Base-by-base conservation (phyloP, 2,329 filamentous ascomycete species). In the Fusarium buharicum region DNA sequence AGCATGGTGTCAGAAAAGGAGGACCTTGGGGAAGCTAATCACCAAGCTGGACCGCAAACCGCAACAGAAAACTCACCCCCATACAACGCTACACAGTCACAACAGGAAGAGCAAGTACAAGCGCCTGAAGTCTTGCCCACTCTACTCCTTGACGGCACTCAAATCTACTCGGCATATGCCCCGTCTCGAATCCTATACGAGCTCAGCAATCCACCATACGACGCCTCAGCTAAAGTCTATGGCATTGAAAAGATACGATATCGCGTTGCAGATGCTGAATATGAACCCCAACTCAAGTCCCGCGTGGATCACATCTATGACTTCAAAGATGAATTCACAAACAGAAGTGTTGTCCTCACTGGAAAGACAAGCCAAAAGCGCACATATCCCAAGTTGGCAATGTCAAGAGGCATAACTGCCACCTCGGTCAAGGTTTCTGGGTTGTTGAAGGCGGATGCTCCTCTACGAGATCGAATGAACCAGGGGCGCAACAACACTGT, bases 251-350 rank as follows among this genome's bases (percentile, higher is more conserved):
- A 73, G 30, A 46, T 72, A 4, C 62, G 68, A 9, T 73, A 71
- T 36, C 59, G 64, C 3, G 50, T 70, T 6, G 46, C 51, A 1
- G 51, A 61, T 8, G 30, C 54, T 2, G 33, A 58, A 2, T 40
- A 60, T 9, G 58, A 60, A 6, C 56, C 62, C 3, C 59, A 44
- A 4, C 24, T 71, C 4, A 62, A 59, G 13, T 64, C 61, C 4
- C 61, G 66, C 2, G 57, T 63, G 4, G 68, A 73, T 13, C 72
- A 74, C 44, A 73, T 73, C 11, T 74, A 74, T 36, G 70, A 72
- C 39, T 64, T 74, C 36, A 54, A 65, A 4, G 50, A 55, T 1
- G 69, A 65, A 5, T 4, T 34, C 1, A 18, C n/a, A 4, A 28
- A 44, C 31, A 43, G 53, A 11, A 55, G 52, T 17, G 27, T 71